Base-by-base conservation (phyloP, 2,329 filamentous ascomycete species). In the Ceratocystis eucalypticola region DNA sequence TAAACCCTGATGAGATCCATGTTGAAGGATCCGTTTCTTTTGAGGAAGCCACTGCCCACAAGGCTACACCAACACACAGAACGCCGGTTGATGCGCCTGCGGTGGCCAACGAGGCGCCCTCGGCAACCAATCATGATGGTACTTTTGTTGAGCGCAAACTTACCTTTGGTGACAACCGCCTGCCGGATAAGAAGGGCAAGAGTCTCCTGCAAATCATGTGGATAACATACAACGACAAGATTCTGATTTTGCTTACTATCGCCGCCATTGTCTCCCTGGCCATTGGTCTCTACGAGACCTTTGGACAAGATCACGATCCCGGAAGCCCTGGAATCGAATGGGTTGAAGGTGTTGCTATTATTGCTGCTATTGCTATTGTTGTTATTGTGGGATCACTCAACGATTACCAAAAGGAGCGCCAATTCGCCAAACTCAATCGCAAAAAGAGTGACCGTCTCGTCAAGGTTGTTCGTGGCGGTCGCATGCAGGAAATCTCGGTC, bases 221-320 rank as follows among this genome's bases (percentile, higher is more conserved):
- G 88, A 88, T 91, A 71, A 89, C 88, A 0, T 90, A 90, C 74
- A 89, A 91, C 75, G 88, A 92, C 79, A 92, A 91, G 74, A 86
- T 92, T 2, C 77, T 91, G 59, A 88, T 90, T 67, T 77, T 91
- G 5, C 78, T 91, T 65, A 88, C 86, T 0, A 78, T 82, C 62
- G 88, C 88, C 55, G 88, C 88, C 2, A 79, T 84, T 46, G 83
- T 92, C 62, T 91, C 88, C 57, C 79, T 92, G 55, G 87, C 85
- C 4, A 81, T 92, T 53, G 88, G 88, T 61, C 78, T 91, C 0
- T 92, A 91, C 73, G 86, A 91, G 73, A 88, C 86, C 0, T 87
- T 89, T 72, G 86, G 86, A 12, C 77, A 77, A 22, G 70, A 79
- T 3, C 84, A 88, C 69, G 72, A 77, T 2, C 66, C 74, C 0